Evolutionary conservation across 768 basidiomycete genomes (phyloP).

Genomic region (Rhizopogon sp.): DNA sequence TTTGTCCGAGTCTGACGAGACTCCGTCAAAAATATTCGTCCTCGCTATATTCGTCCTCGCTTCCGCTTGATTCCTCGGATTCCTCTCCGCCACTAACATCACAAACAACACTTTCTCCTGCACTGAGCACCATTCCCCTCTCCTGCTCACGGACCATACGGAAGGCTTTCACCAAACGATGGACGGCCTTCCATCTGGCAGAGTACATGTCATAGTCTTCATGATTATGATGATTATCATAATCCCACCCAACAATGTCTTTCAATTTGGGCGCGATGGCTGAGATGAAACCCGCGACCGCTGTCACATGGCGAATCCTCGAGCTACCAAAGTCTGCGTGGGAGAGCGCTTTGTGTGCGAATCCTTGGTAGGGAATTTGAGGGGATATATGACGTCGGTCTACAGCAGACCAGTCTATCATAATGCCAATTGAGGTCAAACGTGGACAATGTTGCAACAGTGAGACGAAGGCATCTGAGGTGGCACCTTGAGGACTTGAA

Average conservation of each 20-base stretch:
- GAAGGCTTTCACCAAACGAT: constrained; percentile 17
- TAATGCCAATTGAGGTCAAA: background rate
- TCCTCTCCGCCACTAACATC: too few species aligned
- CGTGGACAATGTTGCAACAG: background rate
- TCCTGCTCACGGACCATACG: constrained; percentile 2
- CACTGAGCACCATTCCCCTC: background rate
- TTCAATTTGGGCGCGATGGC: constrained; percentile 23
- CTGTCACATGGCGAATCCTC: background rate
- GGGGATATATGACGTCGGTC: background rate
- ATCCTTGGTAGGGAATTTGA: background rate
- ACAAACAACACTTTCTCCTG: background rate
- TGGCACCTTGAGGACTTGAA: background rate
- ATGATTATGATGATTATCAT: too few species aligned
- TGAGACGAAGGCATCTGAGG: background rate
- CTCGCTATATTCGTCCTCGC: too few species aligned
- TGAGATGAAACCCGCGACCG: constrained; percentile 20
- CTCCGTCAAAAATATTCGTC: too few species aligned
- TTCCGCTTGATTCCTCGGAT: too few species aligned
- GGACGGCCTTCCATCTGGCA: constrained; percentile 19
- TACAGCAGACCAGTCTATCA: background rate
- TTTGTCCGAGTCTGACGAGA: too few species aligned
- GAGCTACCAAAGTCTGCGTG: background rate
- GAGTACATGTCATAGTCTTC: constrained; percentile 15
- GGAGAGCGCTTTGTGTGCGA: background rate
- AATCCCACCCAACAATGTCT: constrained; percentile 19